These are phyloP conservation scores for Plasmodium fragile DNA, from an alignment of 169 alveolate genomes.

Conservation along the genomic window DNA sequence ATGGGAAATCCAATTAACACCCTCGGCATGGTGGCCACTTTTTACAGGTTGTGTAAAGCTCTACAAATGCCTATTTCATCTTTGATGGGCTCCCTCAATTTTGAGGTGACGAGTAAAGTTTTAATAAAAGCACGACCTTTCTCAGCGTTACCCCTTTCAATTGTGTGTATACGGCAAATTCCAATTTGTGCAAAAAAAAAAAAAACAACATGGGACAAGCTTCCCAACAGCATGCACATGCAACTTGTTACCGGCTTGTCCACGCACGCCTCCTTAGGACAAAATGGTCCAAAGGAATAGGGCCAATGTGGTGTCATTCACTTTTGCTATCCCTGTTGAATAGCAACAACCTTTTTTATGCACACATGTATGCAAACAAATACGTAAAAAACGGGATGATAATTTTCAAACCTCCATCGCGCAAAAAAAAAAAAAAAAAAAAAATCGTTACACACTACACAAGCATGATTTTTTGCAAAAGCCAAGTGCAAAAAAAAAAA, in stretches of 20 bases:
- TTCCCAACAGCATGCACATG: background rate
- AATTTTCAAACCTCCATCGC: background rate
- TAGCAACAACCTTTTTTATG: background rate
- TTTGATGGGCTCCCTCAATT: background rate
- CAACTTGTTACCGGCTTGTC: background rate
- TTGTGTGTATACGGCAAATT: background rate
- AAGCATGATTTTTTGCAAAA: background rate
- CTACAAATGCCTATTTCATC: background rate
- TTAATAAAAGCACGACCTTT: background rate
- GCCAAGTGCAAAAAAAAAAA: background rate
- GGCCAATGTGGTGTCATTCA: background rate
- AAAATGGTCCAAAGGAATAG: background rate
- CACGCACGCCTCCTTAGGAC: background rate
- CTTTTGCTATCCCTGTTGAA: background rate
- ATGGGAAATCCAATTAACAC: background rate
- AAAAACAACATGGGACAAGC: background rate
- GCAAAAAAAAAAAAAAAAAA: slow-evolving; percentile 2
- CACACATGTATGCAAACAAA: background rate
- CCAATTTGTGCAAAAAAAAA: background rate
- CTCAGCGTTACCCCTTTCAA: background rate
- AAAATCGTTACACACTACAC: background rate
- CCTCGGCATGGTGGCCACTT: background rate
- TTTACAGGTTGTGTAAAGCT: background rate
- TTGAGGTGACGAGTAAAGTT: background rate
- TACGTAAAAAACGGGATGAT: background rate